Conservation (phyloP, 139 green algal genomes). For the Mychonastes homosphaera region DNA sequence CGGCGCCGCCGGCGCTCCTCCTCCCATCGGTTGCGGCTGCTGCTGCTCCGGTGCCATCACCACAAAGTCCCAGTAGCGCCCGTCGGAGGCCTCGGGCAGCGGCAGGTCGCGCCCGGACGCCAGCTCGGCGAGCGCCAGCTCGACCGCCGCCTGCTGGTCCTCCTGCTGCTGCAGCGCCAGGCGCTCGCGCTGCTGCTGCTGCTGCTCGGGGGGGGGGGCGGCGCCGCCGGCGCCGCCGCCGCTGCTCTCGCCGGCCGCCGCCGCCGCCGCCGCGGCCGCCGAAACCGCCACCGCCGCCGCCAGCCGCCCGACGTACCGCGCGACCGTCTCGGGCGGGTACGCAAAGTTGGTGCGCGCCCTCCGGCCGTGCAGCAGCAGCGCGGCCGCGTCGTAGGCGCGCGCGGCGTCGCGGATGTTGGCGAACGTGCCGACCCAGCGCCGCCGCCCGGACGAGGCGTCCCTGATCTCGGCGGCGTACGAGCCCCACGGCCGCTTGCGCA, state of each 20-base stretch:
- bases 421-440: constrained; percentile 69
- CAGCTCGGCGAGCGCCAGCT: constrained; percentile 1
- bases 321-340: constrained; percentile 23
- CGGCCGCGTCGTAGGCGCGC: constrained; percentile 66
- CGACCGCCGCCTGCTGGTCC: neutral
- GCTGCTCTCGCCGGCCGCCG: neutral
- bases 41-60: neutral
- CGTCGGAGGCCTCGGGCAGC: neutral
- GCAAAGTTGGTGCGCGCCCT: constrained; percentile 64
- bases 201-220: neutral
- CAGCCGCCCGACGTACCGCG: neutral
- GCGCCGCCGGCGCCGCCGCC: neutral
- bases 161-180: neutral
- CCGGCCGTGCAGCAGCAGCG: constrained; percentile 53
- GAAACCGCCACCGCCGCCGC: neutral
- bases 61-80: neutral
- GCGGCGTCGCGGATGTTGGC: constrained; percentile 47
- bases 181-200: neutral
- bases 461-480: constrained; percentile 74
- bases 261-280: neutral
- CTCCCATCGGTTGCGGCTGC: neutral
- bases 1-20: neutral
- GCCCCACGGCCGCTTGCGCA: constrained; percentile 62
- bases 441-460: constrained; percentile 34
- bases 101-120: constrained; percentile 8